A percentile compares a stretch with the other conserved stretches of the same genome.
Conservation (phyloP, 306 rosid genomes). For the Gastrolobium villosum region DNA sequence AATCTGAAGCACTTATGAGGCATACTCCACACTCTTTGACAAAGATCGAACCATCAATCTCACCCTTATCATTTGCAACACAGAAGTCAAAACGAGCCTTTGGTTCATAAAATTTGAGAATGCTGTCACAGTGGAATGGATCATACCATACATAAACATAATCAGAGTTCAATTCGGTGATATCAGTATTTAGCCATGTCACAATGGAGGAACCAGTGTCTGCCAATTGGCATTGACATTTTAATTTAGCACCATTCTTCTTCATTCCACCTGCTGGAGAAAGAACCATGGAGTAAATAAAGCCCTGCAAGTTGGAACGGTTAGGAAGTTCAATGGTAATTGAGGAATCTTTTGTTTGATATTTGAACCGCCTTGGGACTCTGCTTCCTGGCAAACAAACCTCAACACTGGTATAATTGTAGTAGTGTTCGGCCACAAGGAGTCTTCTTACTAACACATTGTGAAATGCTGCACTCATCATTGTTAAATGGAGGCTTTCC, state of each 20-base stretch:
- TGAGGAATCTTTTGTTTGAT: background rate
- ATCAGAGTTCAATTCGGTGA: constrained; percentile 1
- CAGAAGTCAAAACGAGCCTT: constrained; percentile 32
- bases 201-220: background rate
- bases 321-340: background rate
- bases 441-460: background rate
- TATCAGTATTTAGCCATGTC: background rate
- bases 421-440: background rate
- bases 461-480: constrained; percentile 12
- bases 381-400: constrained; percentile 8
- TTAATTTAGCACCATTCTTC: background rate
- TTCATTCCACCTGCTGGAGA: constrained; percentile 29
- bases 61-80: background rate
- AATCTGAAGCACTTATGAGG: background rate
- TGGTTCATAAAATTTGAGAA: constrained; percentile 5
- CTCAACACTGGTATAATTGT: background rate
- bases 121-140: constrained; percentile 44
- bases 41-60: constrained; percentile 4
- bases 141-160: constrained; percentile 54
- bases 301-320: constrained; percentile 14
- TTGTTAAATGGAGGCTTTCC: constrained; percentile 6
- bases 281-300: constrained; percentile 45
- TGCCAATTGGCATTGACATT: constrained; percentile 18
- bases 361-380: background rate
- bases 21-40: constrained; percentile 39